phyloP scores from a whole-genome alignment of 441 rosid genomes.

The Isatis lusitanica region DNA sequence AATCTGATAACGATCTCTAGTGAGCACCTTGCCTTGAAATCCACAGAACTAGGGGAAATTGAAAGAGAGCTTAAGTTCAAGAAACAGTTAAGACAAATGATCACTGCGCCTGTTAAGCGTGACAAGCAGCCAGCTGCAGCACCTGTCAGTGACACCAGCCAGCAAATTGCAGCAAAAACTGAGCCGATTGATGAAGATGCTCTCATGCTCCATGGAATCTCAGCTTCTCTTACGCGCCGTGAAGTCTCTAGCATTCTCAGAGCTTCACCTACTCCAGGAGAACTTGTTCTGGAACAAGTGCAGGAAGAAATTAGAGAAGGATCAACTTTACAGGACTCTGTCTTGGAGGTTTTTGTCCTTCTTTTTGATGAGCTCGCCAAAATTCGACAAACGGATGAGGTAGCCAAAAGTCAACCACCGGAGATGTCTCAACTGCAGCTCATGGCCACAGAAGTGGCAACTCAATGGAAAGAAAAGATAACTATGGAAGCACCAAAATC shows the following conservation, averaged over 20 bases:
- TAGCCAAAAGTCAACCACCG: too few species aligned
- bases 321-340: neutral
- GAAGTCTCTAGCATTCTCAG: slow-evolving; percentile 13
- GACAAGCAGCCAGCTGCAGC: neutral
- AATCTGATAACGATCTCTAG: neutral
- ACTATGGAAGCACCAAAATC: slow-evolving; percentile 17
- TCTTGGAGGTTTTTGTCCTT: slow-evolving; percentile 3
- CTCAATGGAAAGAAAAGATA: slow-evolving; percentile 28
- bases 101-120: neutral
- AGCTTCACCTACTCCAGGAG: slow-evolving; percentile 17
- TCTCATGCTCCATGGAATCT: too few species aligned
- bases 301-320: neutral
- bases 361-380: slow-evolving; percentile 20
- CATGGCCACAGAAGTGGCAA: slow-evolving; percentile 23
- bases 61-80: neutral
- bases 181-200: neutral
- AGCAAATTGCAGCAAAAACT: slow-evolving; percentile 11
- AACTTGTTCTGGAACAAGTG: slow-evolving; percentile 14
- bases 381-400: neutral
- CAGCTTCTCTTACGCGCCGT: neutral
- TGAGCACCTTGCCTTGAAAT: neutral
- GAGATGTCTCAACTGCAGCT: neutral
- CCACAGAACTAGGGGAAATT: slow-evolving; percentile 6
- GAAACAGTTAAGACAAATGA: slow-evolving; percentile 13
- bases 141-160: slow-evolving; percentile 6